Evolutionary conservation across 2,329 filamentous ascomycete species (phyloP).

Genomic region (Sclerotinia spermophila): DNA sequence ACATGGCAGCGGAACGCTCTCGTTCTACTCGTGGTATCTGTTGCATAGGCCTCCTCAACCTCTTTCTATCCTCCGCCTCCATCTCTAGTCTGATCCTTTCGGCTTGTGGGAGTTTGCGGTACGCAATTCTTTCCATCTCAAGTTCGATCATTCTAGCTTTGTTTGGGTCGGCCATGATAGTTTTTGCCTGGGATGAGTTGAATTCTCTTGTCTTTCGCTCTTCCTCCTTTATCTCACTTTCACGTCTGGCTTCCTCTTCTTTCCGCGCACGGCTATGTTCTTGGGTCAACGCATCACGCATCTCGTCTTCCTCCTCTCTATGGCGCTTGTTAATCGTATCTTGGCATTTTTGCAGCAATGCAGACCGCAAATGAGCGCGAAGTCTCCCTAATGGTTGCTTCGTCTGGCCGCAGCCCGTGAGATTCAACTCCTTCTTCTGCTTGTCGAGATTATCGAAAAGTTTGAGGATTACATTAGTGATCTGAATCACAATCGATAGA

Average conservation of each 20-base stretch:
- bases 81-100: background rate
- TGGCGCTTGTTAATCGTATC: background rate
- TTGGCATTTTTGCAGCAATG: background rate
- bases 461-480: background rate
- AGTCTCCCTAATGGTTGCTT: background rate
- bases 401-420: background rate
- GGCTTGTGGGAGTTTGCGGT: background rate
- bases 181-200: background rate
- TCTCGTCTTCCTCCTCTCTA: background rate
- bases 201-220: background rate
- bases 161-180: background rate
- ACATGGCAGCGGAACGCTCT: slow-evolving; percentile 9
- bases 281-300: too few relatives aligned
- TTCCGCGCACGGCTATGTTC: background rate
- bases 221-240: background rate
- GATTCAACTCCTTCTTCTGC: background rate
- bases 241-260: background rate
- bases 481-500: background rate
- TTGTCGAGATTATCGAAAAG: background rate
- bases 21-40: slow-evolving; percentile 21
- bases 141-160: background rate
- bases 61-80: slow-evolving; percentile 1
- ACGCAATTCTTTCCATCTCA: background rate
- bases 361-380: background rate
- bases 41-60: slow-evolving; percentile 19